Evolutionary conservation across 2,329 filamentous ascomycete genomes (phyloP).

Genomic region (Fusarium nanum): DNA sequence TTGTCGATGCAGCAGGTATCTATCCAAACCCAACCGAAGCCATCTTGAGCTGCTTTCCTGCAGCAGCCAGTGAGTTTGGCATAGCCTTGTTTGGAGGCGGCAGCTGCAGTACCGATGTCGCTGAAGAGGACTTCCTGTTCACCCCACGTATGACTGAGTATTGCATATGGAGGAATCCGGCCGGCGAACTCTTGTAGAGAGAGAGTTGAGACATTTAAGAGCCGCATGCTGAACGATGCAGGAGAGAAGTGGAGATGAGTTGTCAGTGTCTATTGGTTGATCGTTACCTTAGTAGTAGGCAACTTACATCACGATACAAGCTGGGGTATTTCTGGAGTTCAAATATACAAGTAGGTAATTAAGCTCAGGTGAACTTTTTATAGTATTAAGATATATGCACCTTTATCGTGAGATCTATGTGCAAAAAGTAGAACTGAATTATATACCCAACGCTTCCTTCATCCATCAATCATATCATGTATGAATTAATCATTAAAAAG

Average conservation of each 20-base stretch:
- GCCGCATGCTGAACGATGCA: conserved; percentile 4
- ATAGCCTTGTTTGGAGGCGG: conserved; percentile 4
- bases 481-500: conserved; percentile 31
- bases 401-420: conserved; percentile 31
- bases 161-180: conserved; percentile 12
- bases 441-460: conserved; percentile 36
- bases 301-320: neutral
- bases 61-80: conserved; percentile 8
- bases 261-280: neutral
- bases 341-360: neutral
- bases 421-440: conserved; percentile 36
- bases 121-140: conserved; percentile 16
- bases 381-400: conserved; percentile 38
- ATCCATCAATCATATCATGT: conserved; percentile 8
- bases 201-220: conserved; percentile 17
- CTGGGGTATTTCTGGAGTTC: neutral
- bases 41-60: conserved; percentile 13
- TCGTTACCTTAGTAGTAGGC: neutral
- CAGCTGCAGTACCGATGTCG: neutral
- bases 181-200: conserved; percentile 9
- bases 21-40: conserved; percentile 16
- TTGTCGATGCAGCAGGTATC: conserved; percentile 31
- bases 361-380: conserved; percentile 22
- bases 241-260: neutral
- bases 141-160: conserved; percentile 22